Conservation (phyloP, 805 yeast species). For the Metschnikowia arizonensis region DNA sequence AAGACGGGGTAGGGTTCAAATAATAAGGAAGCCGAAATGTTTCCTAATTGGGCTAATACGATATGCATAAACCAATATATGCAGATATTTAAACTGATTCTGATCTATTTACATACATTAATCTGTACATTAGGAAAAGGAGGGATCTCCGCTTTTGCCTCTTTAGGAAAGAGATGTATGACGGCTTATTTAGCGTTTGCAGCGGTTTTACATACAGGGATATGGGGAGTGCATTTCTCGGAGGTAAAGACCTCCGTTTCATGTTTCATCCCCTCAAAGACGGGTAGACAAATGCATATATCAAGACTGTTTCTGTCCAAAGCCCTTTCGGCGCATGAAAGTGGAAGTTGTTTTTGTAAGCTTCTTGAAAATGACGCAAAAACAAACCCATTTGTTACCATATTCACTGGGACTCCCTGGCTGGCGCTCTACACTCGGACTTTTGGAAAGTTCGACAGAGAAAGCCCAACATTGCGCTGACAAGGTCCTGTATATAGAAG, state of each 20-base stretch:
- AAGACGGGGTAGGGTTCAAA: neutral
- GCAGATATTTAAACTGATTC: constrained; percentile 1
- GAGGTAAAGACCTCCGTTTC: constrained; percentile 1
- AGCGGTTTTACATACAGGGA: neutral
- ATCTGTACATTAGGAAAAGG: neutral
- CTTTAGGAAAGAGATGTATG: constrained; percentile 7
- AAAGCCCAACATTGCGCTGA: neutral
- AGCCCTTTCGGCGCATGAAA: neutral
- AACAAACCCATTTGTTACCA: neutral
- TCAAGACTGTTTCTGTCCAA: neutral
- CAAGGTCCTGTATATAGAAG: neutral
- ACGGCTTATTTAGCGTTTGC: neutral
- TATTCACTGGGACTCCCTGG: too few species aligned
- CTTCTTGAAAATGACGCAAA: neutral
- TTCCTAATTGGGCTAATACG: neutral
- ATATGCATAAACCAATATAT: neutral
- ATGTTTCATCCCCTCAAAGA: constrained; percentile 5
- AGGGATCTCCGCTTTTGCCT: constrained; percentile 13
- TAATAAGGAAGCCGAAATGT: neutral
- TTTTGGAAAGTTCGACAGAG: neutral
- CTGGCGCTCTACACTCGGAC: neutral
- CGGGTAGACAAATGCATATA: neutral
- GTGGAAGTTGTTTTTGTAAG: neutral
- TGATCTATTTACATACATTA: constrained; percentile 5
- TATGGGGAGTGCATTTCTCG: constrained; percentile 1